Evolutionary conservation across 2,329 filamentous ascomycete genomes (phyloP), one percentile per base, ranked within the genome.

Genomic region (Tolypocladium pustulatum): DNA sequence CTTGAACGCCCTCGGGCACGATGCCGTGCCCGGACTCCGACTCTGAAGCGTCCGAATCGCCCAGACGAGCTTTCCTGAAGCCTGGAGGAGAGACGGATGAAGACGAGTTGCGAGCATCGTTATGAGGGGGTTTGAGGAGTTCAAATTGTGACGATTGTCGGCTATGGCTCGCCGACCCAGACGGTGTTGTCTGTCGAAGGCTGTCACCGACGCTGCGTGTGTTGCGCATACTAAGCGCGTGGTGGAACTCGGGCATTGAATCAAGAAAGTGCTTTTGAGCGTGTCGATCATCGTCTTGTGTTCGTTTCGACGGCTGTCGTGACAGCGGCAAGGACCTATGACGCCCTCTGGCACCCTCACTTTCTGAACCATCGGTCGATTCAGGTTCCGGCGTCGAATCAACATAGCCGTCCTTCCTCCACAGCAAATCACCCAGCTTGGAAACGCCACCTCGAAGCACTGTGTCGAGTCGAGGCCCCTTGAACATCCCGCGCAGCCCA

Each of bases 391-490:
- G 68, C 10, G 71, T 64, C 3, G 66, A 65, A 7, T 73, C 72
- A 13, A 65, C 65, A 3, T 65, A 61, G 5, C 63, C 69, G 12
- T 84, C 81, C 60, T 77, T 82, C 63, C 77, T 79, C 80, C 82
- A 84, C 27, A 85, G 63, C 57, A 85, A 73, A 56, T 84, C 82
- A 36, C 81, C 78, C 17, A 85, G 70, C 64, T 79, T 83, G 32
- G 80, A 82, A 7, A 84, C 80, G 30, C 82, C 74, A 8, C 77
- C 82, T 32, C 81, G 79, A 52, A 95, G 82, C 36, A 90, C 80
- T 36, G 84, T 88, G 61, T 90, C 89, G 62, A 93, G 85, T 58
- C 88, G 81, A 55, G 85, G 83, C 3, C 86, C 87, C 73, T 91
- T 93, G 73, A 96, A 88, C 54, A 96, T 86, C 8, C 87, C 85